These are phyloP conservation scores for Pestalotiopsis sp. DNA, from an alignment of 2,329 filamentous ascomycete genomes.

Conservation along the genomic window DNA sequence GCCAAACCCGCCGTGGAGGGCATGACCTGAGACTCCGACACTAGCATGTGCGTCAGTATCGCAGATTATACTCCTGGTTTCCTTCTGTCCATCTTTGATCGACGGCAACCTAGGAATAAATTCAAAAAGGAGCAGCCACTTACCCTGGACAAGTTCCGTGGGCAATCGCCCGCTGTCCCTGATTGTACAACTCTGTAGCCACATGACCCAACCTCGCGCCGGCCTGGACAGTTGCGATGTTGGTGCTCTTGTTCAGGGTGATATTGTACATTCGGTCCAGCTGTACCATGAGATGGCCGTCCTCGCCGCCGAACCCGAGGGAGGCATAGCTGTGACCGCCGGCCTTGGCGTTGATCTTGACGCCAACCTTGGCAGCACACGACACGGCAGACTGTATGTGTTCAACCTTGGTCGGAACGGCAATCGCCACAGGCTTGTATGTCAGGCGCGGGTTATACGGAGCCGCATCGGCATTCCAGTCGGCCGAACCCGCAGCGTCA, in stretches of 20 bases:
- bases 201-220: conserved; percentile 46
- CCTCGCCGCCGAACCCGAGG: conserved; percentile 45
- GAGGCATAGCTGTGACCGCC: conserved; percentile 54
- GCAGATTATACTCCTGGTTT: neutral
- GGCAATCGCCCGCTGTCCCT: conserved; percentile 35
- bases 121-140: conserved; percentile 15
- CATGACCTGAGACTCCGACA: conserved; percentile 39
- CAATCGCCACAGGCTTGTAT: conserved; percentile 41
- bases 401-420: conserved; percentile 41
- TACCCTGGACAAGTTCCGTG: conserved; percentile 42
- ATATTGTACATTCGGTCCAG: conserved; percentile 45
- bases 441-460: conserved; percentile 31
- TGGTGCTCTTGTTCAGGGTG: conserved; percentile 38
- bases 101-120: neutral
- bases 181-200: conserved; percentile 33
- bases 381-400: conserved; percentile 46
- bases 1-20: conserved; percentile 39
- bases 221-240: conserved; percentile 43
- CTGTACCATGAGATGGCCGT: conserved; percentile 48
- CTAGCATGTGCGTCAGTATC: conserved; percentile 16
- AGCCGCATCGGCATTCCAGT: conserved; percentile 28
- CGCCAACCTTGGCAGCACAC: conserved; percentile 40
- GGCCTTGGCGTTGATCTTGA: conserved; percentile 47
- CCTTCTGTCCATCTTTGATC: neutral
- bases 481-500: conserved; percentile 28